Evolutionary conservation across 345 rosid species (phyloP).

Genomic region (Lepidium sativum): DNA sequence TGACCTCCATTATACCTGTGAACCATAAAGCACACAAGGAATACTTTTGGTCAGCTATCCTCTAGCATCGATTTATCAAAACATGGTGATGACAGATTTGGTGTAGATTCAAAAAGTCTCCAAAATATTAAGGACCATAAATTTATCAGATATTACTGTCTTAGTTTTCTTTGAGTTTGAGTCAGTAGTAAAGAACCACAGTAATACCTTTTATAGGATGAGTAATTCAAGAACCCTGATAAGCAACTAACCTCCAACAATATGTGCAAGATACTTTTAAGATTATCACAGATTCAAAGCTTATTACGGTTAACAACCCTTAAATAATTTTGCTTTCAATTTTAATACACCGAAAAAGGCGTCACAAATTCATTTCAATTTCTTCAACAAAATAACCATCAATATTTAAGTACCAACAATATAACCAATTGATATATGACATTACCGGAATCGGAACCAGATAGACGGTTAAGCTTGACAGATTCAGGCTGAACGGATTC

Average conservation of each 20-base stretch:
- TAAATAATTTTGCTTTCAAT: no score
- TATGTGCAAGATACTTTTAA: background rate
- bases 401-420: background rate
- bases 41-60: background rate
- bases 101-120: background rate
- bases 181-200: background rate
- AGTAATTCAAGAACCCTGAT: background rate
- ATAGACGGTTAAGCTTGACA: conserved; percentile 50
- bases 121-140: background rate
- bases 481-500: conserved; percentile 52
- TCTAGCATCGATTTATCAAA: background rate
- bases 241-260: background rate
- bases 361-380: background rate
- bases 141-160: background rate
- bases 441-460: conserved; percentile 63
- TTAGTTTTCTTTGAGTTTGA: background rate
- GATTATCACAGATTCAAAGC: background rate
- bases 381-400: background rate
- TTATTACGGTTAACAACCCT: background rate
- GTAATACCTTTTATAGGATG: background rate
- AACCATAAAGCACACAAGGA: conserved; percentile 5
- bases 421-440: background rate
- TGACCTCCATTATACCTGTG: conserved; percentile 76
- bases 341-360: background rate
- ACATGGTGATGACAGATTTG: background rate